Evolutionary conservation across 805 yeast genomes (phyloP).

Genomic region (Brettanomyces nanus): DNA sequence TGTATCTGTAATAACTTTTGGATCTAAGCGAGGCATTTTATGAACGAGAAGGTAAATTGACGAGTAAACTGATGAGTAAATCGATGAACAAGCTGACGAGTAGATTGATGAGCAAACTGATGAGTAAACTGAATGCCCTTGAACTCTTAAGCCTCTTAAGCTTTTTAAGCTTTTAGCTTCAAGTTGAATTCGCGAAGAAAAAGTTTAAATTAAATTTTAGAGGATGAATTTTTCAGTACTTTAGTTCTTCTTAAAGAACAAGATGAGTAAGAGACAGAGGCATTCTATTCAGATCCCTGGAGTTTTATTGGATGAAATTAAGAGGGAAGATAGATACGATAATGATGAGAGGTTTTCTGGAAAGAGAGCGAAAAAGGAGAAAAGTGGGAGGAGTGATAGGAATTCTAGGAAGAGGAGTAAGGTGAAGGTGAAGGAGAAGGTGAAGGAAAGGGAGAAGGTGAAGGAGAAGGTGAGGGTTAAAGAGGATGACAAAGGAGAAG

Average conservation of each 20-base stretch:
- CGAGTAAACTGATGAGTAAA: too few species aligned
- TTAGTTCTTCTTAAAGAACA: too few species aligned
- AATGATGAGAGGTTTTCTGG: constrained; percentile 25
- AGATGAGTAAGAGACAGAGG: not conserved
- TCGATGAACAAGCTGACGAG: too few species aligned
- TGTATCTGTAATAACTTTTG: constrained; percentile 22
- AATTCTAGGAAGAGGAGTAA: constrained; percentile 14
- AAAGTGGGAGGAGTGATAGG: constrained; percentile 5
- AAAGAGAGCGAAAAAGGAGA: constrained; percentile 22
- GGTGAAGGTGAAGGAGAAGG: constrained; percentile 15
- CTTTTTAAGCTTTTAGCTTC: too few species aligned
- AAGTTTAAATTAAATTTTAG: too few species aligned
- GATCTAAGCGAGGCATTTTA: too few species aligned
- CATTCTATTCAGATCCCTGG: constrained; percentile 32
- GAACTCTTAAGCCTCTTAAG: too few species aligned
- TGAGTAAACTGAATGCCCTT: too few species aligned
- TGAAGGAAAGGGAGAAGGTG: constrained; percentile 12
- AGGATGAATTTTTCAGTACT: too few species aligned
- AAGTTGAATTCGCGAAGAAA: too few species aligned
- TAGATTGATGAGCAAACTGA: too few species aligned
- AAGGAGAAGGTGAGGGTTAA: constrained; percentile 20
- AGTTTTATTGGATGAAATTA: constrained; percentile 32
- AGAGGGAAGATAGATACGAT: constrained; percentile 28
- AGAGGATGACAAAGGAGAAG: constrained; percentile 20
- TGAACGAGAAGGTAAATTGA: too few species aligned